Percentiles rank a stretch among this genome's conserved stretches.
Conservation (phyloP, 2,329 filamentous ascomycete species). For the Penicillium hordei region DNA sequence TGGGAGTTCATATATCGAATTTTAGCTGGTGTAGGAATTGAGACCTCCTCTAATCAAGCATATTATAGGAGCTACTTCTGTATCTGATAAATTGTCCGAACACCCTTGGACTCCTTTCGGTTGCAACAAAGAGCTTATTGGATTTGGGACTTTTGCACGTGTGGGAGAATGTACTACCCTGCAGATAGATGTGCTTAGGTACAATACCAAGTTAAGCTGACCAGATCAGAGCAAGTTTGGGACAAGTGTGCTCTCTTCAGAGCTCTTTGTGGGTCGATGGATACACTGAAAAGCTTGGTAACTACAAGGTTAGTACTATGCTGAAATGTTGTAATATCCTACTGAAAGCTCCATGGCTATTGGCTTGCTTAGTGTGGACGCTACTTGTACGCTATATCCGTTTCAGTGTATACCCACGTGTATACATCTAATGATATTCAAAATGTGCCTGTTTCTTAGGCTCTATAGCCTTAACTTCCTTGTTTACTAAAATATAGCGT, state of each 20-base stretch:
- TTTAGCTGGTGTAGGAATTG: not conserved
- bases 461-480: not conserved
- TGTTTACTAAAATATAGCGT: not conserved
- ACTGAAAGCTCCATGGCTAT: not conserved
- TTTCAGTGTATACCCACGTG: not conserved
- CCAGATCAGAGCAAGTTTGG: not conserved
- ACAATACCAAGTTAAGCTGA: too few relatives aligned
- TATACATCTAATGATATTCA: not conserved
- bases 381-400: not conserved
- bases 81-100: not conserved
- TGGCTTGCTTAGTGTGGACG: not conserved
- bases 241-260: not conserved
- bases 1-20: too few relatives aligned
- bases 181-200: not conserved
- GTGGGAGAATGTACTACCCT: not conserved
- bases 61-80: not conserved
- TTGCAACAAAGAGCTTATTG: not conserved
- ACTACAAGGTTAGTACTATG: too few relatives aligned
- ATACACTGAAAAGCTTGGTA: not conserved
- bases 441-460: not conserved
- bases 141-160: not conserved
- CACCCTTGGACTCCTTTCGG: too few relatives aligned
- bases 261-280: not conserved
- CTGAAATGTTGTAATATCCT: not conserved
- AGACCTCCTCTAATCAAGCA: not conserved